A percentile compares a stretch with the other conserved stretches of the same genome.
Conservation (phyloP, 1,139 yeast species). For the Zhuliangozyma parablackwelliae region DNA sequence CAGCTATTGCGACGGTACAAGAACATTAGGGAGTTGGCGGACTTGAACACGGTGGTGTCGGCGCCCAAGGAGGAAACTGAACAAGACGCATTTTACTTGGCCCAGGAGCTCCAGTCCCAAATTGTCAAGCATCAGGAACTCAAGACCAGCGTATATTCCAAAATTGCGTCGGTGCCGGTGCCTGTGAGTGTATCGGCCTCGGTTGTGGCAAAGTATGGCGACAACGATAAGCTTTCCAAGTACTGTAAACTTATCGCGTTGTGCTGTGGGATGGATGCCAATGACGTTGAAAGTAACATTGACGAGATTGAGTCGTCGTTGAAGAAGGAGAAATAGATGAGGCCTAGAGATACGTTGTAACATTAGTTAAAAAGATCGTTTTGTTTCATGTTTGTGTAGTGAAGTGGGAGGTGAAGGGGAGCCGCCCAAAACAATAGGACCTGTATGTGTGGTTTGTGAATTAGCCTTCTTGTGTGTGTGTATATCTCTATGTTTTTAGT, state of each 20-base stretch:
- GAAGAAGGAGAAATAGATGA: conserved; percentile 4
- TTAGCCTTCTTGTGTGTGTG: too few relatives aligned
- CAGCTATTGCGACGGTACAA: conserved; percentile 15
- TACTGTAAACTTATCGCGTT: conserved; percentile 41
- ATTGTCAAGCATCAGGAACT: conserved; percentile 19
- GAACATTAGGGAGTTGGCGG: conserved; percentile 11
- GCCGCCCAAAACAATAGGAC: too few relatives aligned
- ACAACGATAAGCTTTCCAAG: conserved; percentile 35
- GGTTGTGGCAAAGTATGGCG: conserved; percentile 24
- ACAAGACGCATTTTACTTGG: conserved; percentile 5
- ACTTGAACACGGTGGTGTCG: conserved; percentile 2
- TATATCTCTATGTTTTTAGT: too few relatives aligned
- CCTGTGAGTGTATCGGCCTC: conserved; percentile 5
- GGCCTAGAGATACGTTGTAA: background rate
- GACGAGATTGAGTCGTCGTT: conserved; percentile 42
- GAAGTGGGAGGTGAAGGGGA: background rate
- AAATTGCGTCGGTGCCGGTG: conserved; percentile 24
- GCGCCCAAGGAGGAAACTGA: conserved; percentile 1
- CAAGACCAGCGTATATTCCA: conserved; percentile 14
- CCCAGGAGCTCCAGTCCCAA: conserved; percentile 11
- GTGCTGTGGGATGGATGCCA: conserved; percentile 43
- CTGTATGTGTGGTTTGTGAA: too few relatives aligned
- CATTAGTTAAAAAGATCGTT: too few relatives aligned
- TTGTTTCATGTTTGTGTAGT: background rate
- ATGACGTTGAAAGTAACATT: conserved; percentile 39